Conservation (phyloP, 345 rosid species). For the Syzygium grande region DNA sequence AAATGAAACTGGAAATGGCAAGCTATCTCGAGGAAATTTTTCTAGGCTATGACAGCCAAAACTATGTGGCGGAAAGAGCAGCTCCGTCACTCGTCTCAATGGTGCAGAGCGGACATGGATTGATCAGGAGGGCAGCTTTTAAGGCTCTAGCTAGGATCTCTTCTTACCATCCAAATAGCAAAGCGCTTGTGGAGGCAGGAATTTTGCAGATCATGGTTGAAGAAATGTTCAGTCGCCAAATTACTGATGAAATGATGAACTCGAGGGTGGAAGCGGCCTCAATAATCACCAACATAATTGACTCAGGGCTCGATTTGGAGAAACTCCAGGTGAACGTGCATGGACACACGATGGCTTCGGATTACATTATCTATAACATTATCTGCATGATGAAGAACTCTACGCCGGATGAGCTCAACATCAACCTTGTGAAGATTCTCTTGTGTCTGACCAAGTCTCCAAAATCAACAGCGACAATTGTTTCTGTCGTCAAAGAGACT, state of each 20-base stretch:
- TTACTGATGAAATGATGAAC: constrained; percentile 44
- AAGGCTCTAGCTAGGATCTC: constrained; percentile 69
- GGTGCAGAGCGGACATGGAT: constrained; percentile 48
- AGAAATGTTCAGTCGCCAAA: constrained; percentile 57
- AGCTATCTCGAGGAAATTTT: constrained; percentile 55
- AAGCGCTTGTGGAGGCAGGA: constrained; percentile 49
- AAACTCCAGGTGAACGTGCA: constrained; percentile 40
- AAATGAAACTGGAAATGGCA: constrained; percentile 65
- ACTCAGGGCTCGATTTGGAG: constrained; percentile 58
- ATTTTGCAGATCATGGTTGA: constrained; percentile 52
- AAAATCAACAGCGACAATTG: constrained; percentile 38
- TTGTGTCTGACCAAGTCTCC: constrained; percentile 55
- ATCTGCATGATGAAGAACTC: constrained; percentile 66
- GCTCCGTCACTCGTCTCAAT: constrained; percentile 51
- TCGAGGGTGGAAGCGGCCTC: constrained; percentile 64
- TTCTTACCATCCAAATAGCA: constrained; percentile 50
- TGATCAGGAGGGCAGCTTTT: constrained; percentile 49
- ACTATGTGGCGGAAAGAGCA: constrained; percentile 61
- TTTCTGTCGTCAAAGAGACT: constrained; percentile 51
- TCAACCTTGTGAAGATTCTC: constrained; percentile 62
- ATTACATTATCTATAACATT: constrained; percentile 55
- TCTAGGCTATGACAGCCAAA: constrained; percentile 47
- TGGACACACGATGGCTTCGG: constrained; percentile 64
- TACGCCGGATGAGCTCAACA: constrained; percentile 57
- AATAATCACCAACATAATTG: constrained; percentile 67